Evolutionary conservation across 2,329 filamentous ascomycete genomes (phyloP).

Genomic region (Fusarium cyanostomum): DNA sequence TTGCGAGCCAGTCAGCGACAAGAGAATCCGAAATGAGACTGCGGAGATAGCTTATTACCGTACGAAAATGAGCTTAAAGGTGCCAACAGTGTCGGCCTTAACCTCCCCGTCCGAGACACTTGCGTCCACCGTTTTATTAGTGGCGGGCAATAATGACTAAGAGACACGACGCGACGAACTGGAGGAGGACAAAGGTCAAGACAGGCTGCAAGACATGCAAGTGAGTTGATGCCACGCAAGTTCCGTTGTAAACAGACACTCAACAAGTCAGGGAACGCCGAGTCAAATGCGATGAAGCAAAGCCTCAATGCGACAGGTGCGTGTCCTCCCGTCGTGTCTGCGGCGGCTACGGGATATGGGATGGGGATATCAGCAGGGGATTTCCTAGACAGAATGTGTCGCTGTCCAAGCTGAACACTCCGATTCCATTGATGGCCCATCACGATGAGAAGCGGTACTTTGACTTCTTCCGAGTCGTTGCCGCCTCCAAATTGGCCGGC

Average conservation of each 20-base stretch:
- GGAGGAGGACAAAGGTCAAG: background rate
- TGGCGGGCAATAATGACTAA: too few relatives aligned
- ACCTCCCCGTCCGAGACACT: background rate
- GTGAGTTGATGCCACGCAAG: too few relatives aligned
- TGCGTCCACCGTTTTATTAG: background rate
- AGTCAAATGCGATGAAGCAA: background rate
- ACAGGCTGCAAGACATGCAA: background rate
- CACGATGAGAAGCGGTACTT: background rate
- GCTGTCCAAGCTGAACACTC: background rate
- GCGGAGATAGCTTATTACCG: background rate
- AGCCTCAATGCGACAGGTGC: background rate
- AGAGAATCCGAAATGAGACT: background rate
- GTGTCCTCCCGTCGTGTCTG: background rate
- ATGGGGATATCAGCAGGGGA: background rate
- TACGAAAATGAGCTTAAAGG: conserved; percentile 1
- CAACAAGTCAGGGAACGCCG: too few relatives aligned
- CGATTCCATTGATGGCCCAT: background rate
- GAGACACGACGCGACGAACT: too few relatives aligned
- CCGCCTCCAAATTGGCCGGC: background rate
- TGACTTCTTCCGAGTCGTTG: background rate
- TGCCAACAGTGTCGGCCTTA: background rate
- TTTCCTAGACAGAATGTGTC: background rate
- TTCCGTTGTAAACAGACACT: too few relatives aligned
- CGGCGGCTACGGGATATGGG: background rate
- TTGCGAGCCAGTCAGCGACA: background rate